Conservation (phyloP, 2,329 filamentous ascomycete genomes). For the Dryadomyces sulphureus region DNA sequence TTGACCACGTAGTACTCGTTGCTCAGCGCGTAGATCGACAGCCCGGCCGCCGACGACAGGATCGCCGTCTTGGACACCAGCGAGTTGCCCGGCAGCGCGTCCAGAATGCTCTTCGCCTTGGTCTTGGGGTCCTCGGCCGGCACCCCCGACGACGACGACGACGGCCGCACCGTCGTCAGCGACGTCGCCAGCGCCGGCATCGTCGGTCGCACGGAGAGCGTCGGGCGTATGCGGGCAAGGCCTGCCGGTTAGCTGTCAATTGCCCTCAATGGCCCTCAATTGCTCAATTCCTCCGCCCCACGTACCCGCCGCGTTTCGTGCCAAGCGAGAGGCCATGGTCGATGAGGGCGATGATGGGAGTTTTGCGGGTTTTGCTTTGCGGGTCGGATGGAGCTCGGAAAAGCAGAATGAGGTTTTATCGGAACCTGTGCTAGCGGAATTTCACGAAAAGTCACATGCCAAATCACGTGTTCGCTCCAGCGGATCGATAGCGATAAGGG, state of each 20-base stretch:
- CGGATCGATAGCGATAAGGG: slow-evolving; percentile 2
- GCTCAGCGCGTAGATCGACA: slow-evolving; percentile 90
- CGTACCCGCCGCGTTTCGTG: slow-evolving; percentile 89
- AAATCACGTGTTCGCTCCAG: slow-evolving; percentile 5
- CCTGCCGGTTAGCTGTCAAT: slow-evolving; percentile 2
- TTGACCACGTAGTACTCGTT: slow-evolving; percentile 99
- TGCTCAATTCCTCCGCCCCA: slow-evolving; percentile 14
- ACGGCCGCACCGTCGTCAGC: slow-evolving; percentile 57
- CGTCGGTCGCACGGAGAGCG: slow-evolving; percentile 6
- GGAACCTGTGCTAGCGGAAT: slow-evolving; percentile 11
- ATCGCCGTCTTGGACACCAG: slow-evolving; percentile 93
- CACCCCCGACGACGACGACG: slow-evolving; percentile 57
- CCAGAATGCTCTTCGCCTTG: slow-evolving; percentile 91
- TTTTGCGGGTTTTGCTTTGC: slow-evolving; percentile 2
- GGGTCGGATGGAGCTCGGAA: slow-evolving; percentile 10
- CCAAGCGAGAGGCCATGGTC: slow-evolving; percentile 96
- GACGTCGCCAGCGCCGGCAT: slow-evolving; percentile 27
- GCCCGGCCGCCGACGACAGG: slow-evolving; percentile 79
- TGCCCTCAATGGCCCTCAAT: not conserved
- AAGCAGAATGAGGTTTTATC: slow-evolving; percentile 29
- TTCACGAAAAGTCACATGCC: slow-evolving; percentile 19
- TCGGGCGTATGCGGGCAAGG: slow-evolving; percentile 11
- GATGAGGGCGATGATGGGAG: slow-evolving; percentile 29
- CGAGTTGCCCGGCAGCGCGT: slow-evolving; percentile 82
- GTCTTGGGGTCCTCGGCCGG: slow-evolving; percentile 83